Percentiles rank a stretch among this genome's conserved stretches.
These are phyloP conservation scores for Lipomyces sp. DNA, from an alignment of 805 yeast species.

Conservation along the genomic window DNA sequence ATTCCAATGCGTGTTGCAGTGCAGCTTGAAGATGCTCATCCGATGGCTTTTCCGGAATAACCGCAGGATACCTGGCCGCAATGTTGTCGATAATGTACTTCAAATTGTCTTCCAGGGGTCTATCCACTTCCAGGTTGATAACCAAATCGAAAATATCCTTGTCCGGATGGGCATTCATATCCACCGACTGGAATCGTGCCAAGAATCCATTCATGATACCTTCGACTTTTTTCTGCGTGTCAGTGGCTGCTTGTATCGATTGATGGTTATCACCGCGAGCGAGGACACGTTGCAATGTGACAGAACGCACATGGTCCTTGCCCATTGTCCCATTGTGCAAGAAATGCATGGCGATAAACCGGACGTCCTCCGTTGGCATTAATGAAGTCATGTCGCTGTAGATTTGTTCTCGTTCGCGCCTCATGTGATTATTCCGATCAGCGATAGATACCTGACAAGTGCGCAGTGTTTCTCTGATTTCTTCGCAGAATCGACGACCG, in stretches of 20 bases:
- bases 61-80: conserved; percentile 50
- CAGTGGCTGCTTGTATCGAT: conserved; percentile 61
- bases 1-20: conserved; percentile 57
- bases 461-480: conserved; percentile 45
- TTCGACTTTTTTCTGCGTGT: conserved; percentile 56
- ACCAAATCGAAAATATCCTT: conserved; percentile 61
- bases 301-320: conserved; percentile 34
- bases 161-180: conserved; percentile 60
- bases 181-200: conserved; percentile 66
- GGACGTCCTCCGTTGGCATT: conserved; percentile 51
- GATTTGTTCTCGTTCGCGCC: conserved; percentile 69
- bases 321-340: conserved; percentile 46
- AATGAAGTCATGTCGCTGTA: conserved; percentile 55
- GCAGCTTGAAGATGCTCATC: conserved; percentile 53
- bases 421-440: conserved; percentile 83
- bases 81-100: conserved; percentile 51
- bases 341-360: conserved; percentile 73
- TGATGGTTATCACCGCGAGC: conserved; percentile 88
- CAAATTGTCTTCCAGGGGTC: conserved; percentile 59
- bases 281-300: conserved; percentile 64
- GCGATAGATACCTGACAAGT: conserved; percentile 61
- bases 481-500: conserved; percentile 37
- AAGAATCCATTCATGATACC: conserved; percentile 77
- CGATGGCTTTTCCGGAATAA: conserved; percentile 51
- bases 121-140: conserved; percentile 58